A percentile compares a stretch with the other conserved stretches of the same genome.
These are phyloP conservation scores for Podila epicladia DNA, from an alignment of 192 early-diverging fungal species.

Conservation along the genomic window DNA sequence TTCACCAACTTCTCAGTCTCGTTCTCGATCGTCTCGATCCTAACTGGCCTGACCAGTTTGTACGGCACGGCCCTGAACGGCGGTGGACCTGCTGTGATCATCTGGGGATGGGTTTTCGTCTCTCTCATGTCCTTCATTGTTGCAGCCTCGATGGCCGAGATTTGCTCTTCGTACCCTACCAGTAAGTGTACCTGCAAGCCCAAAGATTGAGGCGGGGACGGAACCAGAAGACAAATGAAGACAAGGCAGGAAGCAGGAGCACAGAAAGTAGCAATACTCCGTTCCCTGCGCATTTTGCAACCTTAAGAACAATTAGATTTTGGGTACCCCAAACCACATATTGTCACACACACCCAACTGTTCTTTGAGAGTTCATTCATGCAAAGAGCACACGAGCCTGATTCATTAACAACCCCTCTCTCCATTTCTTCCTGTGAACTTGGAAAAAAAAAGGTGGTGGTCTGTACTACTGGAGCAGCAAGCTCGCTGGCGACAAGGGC, in stretches of 20 bases:
- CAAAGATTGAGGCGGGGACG: neutral
- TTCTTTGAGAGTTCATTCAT: no score
- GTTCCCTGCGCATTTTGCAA: neutral
- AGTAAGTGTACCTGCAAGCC: conserved; percentile 38
- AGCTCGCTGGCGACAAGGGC: conserved; percentile 44
- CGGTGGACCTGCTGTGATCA: conserved; percentile 57
- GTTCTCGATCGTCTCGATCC: conserved; percentile 57
- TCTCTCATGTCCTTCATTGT: conserved; percentile 53
- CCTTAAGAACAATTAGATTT: neutral
- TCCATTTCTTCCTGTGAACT: neutral
- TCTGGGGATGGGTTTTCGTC: conserved; percentile 60
- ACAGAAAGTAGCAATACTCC: conserved; percentile 18
- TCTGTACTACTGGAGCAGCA: conserved; percentile 22
- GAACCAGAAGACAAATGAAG: neutral
- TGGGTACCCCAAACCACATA: no score
- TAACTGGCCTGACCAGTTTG: conserved; percentile 56
- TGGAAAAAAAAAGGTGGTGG: conserved; percentile 3
- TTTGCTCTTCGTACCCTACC: conserved; percentile 58
- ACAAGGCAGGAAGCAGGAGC: neutral
- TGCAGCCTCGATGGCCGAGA: conserved; percentile 57
- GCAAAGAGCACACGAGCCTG: no score
- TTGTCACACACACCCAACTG: no score
- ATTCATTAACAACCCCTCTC: neutral
- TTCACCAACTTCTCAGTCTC: conserved; percentile 55
- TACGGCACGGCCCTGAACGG: conserved; percentile 55